phyloP scores from a whole-genome alignment of 345 rosid species.

The Heritiera littoralis region DNA sequence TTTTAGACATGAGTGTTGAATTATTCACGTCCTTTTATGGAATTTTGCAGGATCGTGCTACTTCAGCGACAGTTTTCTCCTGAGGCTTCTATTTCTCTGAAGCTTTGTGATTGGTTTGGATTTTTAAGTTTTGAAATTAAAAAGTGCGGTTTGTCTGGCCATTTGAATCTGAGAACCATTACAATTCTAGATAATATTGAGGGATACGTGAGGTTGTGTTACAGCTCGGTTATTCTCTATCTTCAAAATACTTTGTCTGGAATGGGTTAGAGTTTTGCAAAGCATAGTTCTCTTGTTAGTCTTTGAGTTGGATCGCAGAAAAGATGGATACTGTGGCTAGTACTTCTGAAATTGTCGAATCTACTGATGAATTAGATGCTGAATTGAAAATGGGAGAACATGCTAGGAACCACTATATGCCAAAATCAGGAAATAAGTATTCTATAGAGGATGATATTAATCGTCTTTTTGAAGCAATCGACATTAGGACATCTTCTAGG shows the following conservation, averaged over 20 bases:
- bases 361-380: slow-evolving; percentile 39
- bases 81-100: neutral
- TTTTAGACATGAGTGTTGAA: neutral
- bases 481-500: slow-evolving; percentile 47
- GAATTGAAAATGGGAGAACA: slow-evolving; percentile 30
- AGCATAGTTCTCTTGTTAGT: slow-evolving; percentile 15
- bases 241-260: slow-evolving; percentile 31
- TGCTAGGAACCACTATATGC: slow-evolving; percentile 29
- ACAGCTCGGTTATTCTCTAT: slow-evolving; percentile 22
- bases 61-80: neutral
- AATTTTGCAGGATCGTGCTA: slow-evolving; percentile 4
- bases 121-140: slow-evolving; percentile 21
- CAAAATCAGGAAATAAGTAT: slow-evolving; percentile 42
- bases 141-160: slow-evolving; percentile 17
- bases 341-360: slow-evolving; percentile 62
- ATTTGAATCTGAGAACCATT: slow-evolving; percentile 28
- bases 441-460: slow-evolving; percentile 74
- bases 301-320: slow-evolving; percentile 19
- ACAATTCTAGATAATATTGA: slow-evolving; percentile 33
- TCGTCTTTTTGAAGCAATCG: slow-evolving; percentile 67
- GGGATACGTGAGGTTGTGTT: slow-evolving; percentile 23
- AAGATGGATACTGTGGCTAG: slow-evolving; percentile 40
- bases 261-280: slow-evolving; percentile 40
- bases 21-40: neutral
- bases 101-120: neutral